Evolutionary conservation across 495 filamentous ascomycete species (phyloP).

Genomic region (Letharia columbiana): DNA sequence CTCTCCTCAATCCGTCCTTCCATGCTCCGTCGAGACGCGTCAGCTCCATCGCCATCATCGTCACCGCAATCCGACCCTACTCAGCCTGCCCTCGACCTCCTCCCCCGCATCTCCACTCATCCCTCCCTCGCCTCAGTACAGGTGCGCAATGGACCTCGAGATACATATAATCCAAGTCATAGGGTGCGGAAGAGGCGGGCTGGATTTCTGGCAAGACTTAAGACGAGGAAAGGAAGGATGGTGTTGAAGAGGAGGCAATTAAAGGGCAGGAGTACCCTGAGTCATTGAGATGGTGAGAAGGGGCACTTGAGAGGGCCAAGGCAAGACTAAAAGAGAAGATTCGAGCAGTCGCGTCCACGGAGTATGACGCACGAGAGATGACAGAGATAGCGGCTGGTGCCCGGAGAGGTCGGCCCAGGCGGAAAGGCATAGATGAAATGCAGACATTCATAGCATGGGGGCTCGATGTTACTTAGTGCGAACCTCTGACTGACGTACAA

Average conservation of each 20-base stretch:
- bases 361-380: not conserved
- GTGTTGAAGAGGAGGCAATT: conserved; percentile 43
- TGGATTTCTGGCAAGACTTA: conserved; percentile 47
- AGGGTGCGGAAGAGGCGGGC: conserved; percentile 50
- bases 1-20: conserved; percentile 12
- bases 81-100: conserved; percentile 12
- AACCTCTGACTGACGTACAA: not conserved
- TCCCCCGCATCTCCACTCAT: conserved; percentile 38
- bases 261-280: conserved; percentile 48
- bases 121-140: conserved; percentile 39
- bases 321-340: not conserved
- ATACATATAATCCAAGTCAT: conserved; percentile 53
- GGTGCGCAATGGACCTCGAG: conserved; percentile 44
- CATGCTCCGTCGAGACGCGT: not conserved
- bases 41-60: not conserved
- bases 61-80: not conserved
- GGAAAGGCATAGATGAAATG: not conserved
- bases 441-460: not conserved
- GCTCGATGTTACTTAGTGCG: not conserved
- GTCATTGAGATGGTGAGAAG: conserved; percentile 22
- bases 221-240: conserved; percentile 43
- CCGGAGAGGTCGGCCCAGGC: not conserved
- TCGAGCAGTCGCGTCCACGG: not conserved
- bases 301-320: not conserved
- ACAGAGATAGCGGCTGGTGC: not conserved